Percentiles rank a stretch among this genome's conserved stretches.
Evolutionary conservation across 75 land plant genomes (phyloP).

Genomic region (Adiantum capillusveneris): DNA sequence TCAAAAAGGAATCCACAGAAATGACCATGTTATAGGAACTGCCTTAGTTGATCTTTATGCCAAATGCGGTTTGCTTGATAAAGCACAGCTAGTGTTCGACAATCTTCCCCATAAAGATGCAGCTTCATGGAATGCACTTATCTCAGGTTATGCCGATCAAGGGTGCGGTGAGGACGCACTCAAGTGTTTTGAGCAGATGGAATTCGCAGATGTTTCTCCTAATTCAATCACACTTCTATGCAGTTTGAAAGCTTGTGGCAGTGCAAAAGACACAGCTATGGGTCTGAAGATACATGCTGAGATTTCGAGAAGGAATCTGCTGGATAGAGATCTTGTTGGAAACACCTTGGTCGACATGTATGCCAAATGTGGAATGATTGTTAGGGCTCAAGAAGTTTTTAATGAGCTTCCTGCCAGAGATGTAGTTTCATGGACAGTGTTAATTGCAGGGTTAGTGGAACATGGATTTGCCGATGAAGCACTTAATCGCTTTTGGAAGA

Average conservation of each 20-base stretch:
- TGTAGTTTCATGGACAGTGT: conserved; percentile 26
- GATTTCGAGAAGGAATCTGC: conserved; percentile 23
- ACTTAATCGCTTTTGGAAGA: conserved; percentile 15
- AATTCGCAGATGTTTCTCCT: conserved; percentile 6
- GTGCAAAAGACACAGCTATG: conserved; percentile 10
- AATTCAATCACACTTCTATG: conserved; percentile 47
- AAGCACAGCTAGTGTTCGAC: too few relatives aligned
- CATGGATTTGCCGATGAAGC: conserved; percentile 10
- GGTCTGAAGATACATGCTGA: conserved; percentile 41
- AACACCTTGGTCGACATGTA: conserved; percentile 40
- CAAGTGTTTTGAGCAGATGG: conserved; percentile 2
- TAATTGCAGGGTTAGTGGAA: conserved; percentile 30
- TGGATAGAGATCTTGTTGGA: neutral
- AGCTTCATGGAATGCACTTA: conserved; percentile 12
- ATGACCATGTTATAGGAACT: too few relatives aligned
- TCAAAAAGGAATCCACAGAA: too few relatives aligned
- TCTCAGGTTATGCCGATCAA: conserved; percentile 13
- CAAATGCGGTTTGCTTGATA: too few relatives aligned
- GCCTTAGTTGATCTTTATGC: too few relatives aligned
- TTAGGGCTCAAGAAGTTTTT: conserved; percentile 21
- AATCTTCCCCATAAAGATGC: neutral
- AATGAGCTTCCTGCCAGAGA: conserved; percentile 16
- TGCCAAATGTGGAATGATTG: conserved; percentile 19
- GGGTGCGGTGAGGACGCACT: conserved; percentile 5
- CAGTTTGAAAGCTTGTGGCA: conserved; percentile 39